These are phyloP conservation scores for Trichophyton schoenleinii DNA, from an alignment of 2,329 filamentous ascomycete genomes.

Conservation along the genomic window DNA sequence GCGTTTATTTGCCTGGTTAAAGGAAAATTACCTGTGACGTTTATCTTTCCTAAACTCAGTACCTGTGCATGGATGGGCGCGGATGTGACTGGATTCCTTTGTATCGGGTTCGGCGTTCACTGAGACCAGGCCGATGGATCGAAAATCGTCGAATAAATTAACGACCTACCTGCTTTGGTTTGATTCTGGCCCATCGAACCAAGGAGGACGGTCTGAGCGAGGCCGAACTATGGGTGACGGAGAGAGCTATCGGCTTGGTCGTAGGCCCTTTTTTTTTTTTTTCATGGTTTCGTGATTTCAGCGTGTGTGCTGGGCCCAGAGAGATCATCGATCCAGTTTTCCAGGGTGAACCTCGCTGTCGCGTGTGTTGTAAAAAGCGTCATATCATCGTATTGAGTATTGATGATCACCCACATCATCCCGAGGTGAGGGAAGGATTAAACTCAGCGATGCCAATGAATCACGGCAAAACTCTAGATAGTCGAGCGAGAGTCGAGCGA, in stretches of 20 bases:
- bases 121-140: neutral
- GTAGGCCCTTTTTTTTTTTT: too few species aligned
- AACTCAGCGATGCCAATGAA: neutral
- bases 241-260: too few species aligned
- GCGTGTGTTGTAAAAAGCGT: neutral
- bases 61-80: neutral
- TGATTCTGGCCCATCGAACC: too few species aligned
- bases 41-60: neutral
- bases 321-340: neutral
- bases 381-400: neutral
- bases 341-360: neutral
- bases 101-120: neutral
- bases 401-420: neutral
- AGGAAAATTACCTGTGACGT: neutral
- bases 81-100: slow-evolving; percentile 1
- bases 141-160: neutral
- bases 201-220: too few species aligned
- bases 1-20: neutral
- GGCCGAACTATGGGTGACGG: too few species aligned
- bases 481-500: neutral
- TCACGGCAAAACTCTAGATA: neutral
- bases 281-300: too few species aligned
- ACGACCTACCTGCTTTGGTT: neutral
- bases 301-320: neutral
- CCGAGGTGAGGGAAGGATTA: neutral